Evolutionary conservation across 148 eudicot species (phyloP).

Genomic region (Vaccinium vitisidaea): DNA sequence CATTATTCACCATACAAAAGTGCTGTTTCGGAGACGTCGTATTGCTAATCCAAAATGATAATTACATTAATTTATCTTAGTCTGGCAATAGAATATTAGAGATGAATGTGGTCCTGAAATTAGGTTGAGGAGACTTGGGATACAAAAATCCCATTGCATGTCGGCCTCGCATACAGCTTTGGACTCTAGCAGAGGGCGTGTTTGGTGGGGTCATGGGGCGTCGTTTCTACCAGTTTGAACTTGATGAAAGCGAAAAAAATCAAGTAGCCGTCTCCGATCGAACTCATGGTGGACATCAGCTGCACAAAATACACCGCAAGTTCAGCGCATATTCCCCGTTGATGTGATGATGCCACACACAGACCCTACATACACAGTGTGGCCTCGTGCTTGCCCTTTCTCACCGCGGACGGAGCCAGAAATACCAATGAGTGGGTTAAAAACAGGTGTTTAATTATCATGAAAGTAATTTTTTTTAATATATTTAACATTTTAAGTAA

Average conservation of each 20-base stretch:
- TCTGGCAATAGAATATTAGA: no score
- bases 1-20: no score
- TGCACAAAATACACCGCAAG: not conserved
- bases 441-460: no score
- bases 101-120: not conserved
- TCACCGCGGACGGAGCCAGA: no score
- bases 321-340: not conserved
- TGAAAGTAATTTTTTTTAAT: no score
- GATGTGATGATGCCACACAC: not conserved
- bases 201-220: not conserved
- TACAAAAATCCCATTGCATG: not conserved
- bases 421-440: no score
- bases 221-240: not conserved
- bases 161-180: not conserved
- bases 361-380: not conserved
- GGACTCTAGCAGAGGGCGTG: not conserved
- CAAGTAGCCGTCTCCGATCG: not conserved
- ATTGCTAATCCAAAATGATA: no score
- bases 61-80: no score
- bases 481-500: no score
- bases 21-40: no score
- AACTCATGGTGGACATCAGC: not conserved
- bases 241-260: not conserved
- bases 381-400: not conserved
- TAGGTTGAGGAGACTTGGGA: not conserved